A percentile compares a stretch with the other conserved stretches of the same genome.
Conservation (phyloP, 2,329 filamentous ascomycete genomes). For the Aspergillus bombycis region DNA sequence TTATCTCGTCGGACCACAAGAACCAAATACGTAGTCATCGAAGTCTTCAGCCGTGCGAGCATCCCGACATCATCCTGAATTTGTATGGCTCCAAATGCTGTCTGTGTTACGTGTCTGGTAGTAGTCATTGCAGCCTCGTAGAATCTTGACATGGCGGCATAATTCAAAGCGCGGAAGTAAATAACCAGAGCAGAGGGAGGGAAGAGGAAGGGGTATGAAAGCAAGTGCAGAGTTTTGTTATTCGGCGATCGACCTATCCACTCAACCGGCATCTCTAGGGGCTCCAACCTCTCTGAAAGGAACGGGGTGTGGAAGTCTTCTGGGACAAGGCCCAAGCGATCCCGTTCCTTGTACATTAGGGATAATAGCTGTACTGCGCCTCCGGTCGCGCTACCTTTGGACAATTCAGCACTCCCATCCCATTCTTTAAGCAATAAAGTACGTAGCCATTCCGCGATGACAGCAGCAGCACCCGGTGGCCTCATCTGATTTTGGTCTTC, state of each 20-base stretch:
- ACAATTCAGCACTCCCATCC: constrained; percentile 73
- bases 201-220: constrained; percentile 83
- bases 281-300: constrained; percentile 74
- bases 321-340: constrained; percentile 66
- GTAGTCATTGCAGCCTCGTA: constrained; percentile 67
- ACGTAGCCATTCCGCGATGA: constrained; percentile 52
- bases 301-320: constrained; percentile 75
- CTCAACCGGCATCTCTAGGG: constrained; percentile 71
- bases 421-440: constrained; percentile 77
- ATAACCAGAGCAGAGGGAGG: constrained; percentile 70
- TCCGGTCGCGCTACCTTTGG: constrained; percentile 71
- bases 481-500: constrained; percentile 15
- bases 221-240: constrained; percentile 69
- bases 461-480: constrained; percentile 31
- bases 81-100: constrained; percentile 46
- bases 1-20: constrained; percentile 69
- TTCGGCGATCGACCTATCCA: constrained; percentile 68
- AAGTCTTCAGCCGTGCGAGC: constrained; percentile 65
- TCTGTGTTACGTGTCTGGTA: constrained; percentile 49
- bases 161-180: constrained; percentile 88
- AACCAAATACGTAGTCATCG: constrained; percentile 71
- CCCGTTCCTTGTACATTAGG: constrained; percentile 72
- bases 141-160: constrained; percentile 78
- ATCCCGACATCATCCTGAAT: constrained; percentile 64
- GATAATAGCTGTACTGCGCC: constrained; percentile 75